Conservation (phyloP, 108 stramenopile species). For the Bacterosira constricta region DNA sequence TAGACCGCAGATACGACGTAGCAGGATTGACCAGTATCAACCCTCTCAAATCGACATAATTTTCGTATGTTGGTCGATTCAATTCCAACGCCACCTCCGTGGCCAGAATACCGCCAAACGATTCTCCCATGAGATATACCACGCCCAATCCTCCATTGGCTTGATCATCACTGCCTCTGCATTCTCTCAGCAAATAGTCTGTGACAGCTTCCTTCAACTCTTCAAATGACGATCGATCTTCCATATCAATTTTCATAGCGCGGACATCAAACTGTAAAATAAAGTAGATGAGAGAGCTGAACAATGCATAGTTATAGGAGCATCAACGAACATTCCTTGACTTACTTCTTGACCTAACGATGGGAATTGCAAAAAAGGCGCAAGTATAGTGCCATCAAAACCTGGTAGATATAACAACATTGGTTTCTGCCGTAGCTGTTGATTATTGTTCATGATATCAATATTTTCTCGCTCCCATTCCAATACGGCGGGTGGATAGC, state of each 20-base stretch:
- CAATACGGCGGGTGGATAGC: slow-evolving; percentile 73
- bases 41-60: slow-evolving; percentile 54
- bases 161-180: not conserved
- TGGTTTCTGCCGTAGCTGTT: too few relatives aligned
- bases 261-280: slow-evolving; percentile 89
- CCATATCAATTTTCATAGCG: slow-evolving; percentile 66
- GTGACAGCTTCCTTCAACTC: slow-evolving; percentile 64
- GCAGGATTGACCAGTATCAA: slow-evolving; percentile 85
- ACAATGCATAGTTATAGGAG: too few relatives aligned
- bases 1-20: slow-evolving; percentile 79
- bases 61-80: slow-evolving; percentile 10
- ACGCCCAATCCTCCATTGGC: slow-evolving; percentile 16
- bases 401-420: slow-evolving; percentile 85
- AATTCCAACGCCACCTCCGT: slow-evolving; percentile 65
- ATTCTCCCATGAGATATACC: slow-evolving; percentile 84
- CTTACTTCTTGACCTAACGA: slow-evolving; percentile 66
- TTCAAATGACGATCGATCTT: slow-evolving; percentile 81
- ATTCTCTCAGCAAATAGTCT: slow-evolving; percentile 45
- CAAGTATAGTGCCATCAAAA: slow-evolving; percentile 85
- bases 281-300: too few relatives aligned
- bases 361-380: slow-evolving; percentile 85
- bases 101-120: slow-evolving; percentile 86
- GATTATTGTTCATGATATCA: not conserved
- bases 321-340: too few relatives aligned
- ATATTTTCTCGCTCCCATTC: slow-evolving; percentile 49